These are phyloP conservation scores for Physcia stellaris DNA, from an alignment of 495 filamentous ascomycete genomes.

Conservation along the genomic window DNA sequence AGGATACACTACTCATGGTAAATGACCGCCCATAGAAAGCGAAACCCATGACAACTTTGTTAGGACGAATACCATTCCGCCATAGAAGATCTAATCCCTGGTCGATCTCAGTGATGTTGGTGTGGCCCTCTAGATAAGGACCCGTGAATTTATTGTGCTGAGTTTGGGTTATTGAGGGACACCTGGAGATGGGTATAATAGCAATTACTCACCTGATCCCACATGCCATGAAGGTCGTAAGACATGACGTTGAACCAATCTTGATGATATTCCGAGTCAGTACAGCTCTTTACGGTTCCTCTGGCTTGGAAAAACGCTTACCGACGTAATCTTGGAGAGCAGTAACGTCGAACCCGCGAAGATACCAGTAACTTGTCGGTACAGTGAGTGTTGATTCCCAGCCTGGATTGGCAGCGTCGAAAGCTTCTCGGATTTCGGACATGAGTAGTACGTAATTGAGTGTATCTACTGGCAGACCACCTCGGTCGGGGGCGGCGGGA, in stretches of 20 bases:
- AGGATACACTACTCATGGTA: slow-evolving; percentile 18
- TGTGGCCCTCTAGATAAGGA: slow-evolving; percentile 29
- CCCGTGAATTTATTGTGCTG: slow-evolving; percentile 12
- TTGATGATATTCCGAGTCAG: no score
- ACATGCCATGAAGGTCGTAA: slow-evolving; percentile 27
- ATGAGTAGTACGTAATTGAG: slow-evolving; percentile 28
- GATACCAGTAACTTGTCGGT: slow-evolving; percentile 13
- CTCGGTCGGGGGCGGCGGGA: slow-evolving; percentile 31
- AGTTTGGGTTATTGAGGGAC: no score
- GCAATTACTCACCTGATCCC: no score
- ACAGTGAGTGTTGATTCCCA: slow-evolving; percentile 10
- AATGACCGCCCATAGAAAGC: slow-evolving; percentile 41
- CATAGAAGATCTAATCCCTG: slow-evolving; percentile 33
- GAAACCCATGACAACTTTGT: slow-evolving; percentile 31
- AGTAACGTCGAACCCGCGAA: slow-evolving; percentile 6
- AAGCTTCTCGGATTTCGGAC: slow-evolving; percentile 14
- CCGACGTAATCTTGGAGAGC: slow-evolving; percentile 1
- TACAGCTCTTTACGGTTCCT: no score
- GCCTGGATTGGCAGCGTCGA: slow-evolving; percentile 7
- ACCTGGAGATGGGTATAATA: no score
- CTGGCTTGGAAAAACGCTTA: no score
- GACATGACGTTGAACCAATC: slow-evolving; percentile 39
- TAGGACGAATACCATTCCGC: slow-evolving; percentile 30
- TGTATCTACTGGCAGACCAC: slow-evolving; percentile 25
- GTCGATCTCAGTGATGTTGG: slow-evolving; percentile 45